Evolutionary conservation across 73 alveolate species (phyloP), one percentile per base, ranked within the genome.

Genomic region (Paramecium bursaria): DNA sequence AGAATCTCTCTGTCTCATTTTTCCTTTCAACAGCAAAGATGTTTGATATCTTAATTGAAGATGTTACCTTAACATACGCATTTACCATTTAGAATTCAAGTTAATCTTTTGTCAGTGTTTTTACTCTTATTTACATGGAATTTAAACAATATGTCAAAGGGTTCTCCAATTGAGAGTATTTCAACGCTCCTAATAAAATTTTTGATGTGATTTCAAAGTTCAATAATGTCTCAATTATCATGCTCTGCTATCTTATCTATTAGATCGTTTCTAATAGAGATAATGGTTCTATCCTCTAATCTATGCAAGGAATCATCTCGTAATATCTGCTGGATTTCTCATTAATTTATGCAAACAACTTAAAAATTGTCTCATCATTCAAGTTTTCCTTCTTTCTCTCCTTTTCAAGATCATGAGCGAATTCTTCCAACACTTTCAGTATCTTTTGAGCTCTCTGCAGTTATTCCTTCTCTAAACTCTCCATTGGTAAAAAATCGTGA

Each of bases 71-170:
- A 27, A 92, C 85, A 60, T 96, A 96, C 85, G 92, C 60, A 39
- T 85, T 50, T 6, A 96, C 86, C 75, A 92, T 47, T 30, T 79
- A 74, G 74, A 47, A 92, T 85, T 96, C 99, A 21, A 94, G 96
- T 23, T 91, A 54, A 11, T 90, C 75, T 42, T 47, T 55, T 23
- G 61, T 50, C 13, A 96, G 86, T 47, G 88, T 52, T 6, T 90
- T 92, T 49, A 95, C 85, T 77, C 92, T 53, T 0, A 96, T 76
- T 67, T 94, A 90, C 10, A 96, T 85, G 0, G 97, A 91, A 53
- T 91, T 54, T 75, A 86, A 91, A 30, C 94, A 76, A 85, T 97
- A 97, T 85, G 94, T 98, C 48, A 94, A 86, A 39, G 99, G 99
- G 86, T 94, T 92, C 75, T n/a, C n/a, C n/a, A n/a, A 79, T 85